phyloP scores from a whole-genome alignment of 345 rosid genomes.

The Microcos paniculata region DNA sequence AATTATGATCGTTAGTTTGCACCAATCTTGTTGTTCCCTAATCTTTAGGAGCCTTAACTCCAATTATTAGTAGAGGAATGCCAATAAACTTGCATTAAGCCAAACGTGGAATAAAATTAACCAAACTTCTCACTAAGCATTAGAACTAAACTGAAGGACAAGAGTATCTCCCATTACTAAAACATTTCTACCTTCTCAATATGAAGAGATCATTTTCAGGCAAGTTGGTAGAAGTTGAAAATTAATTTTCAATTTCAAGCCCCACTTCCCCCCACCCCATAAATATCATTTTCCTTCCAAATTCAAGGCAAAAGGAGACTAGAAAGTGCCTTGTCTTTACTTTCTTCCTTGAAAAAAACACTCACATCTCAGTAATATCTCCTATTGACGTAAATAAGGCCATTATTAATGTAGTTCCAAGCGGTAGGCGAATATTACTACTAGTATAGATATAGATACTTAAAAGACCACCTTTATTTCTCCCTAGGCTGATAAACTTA shows the following conservation, averaged over 20 bases:
- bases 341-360: neutral
- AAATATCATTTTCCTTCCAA: neutral
- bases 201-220: neutral
- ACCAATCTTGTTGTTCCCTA: neutral
- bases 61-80: neutral
- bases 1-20: neutral
- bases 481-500: neutral
- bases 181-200: neutral
- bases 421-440: neutral
- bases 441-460: no score
- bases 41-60: neutral
- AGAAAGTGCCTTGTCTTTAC: neutral
- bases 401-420: neutral
- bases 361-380: neutral
- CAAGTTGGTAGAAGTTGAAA: neutral
- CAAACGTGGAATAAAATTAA: neutral
- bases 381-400: neutral
- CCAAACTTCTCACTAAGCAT: neutral
- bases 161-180: neutral
- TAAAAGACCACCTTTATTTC: neutral
- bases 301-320: neutral
- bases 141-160: neutral
- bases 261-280: no score
- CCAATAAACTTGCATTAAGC: neutral
- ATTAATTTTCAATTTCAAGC: neutral